A percentile compares a stretch with the other conserved stretches of the same genome.
These are phyloP conservation scores for Dactylorhiza incarnata DNA, from an alignment of 106 monocot species.

Conservation along the genomic window DNA sequence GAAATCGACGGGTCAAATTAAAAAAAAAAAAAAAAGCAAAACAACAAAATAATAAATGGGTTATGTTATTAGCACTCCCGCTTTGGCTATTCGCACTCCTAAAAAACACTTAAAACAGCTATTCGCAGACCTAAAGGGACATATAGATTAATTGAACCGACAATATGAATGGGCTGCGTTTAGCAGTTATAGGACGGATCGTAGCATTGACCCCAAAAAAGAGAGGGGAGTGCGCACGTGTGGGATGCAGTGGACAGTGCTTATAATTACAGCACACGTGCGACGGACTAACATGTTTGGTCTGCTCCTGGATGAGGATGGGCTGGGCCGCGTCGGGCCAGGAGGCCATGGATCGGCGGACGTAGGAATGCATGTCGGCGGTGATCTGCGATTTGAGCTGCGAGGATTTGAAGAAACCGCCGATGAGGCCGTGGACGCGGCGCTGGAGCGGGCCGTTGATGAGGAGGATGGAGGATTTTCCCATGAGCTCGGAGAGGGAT, in stretches of 20 bases:
- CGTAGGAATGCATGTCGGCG: conserved; percentile 44
- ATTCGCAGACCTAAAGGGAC: too few relatives aligned
- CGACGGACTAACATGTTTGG: conserved; percentile 55
- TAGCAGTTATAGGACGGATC: too few relatives aligned
- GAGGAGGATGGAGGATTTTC: conserved; percentile 74
- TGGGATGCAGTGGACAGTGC: background rate
- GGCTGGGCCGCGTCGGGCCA: conserved; percentile 47
- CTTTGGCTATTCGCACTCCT: too few relatives aligned
- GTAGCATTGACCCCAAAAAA: too few relatives aligned
- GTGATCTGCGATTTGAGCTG: conserved; percentile 61
- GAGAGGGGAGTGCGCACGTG: conserved; percentile 36
- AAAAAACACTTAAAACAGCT: too few relatives aligned
- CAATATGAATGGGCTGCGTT: too few relatives aligned
- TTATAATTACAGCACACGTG: conserved; percentile 2
- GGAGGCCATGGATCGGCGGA: conserved; percentile 23
- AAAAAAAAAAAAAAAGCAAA: too few relatives aligned
- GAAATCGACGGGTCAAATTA: background rate
- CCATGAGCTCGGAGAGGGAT: conserved; percentile 82
- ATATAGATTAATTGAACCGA: too few relatives aligned
- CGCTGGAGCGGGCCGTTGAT: conserved; percentile 66
- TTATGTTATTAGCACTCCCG: too few relatives aligned
- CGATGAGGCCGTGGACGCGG: conserved; percentile 78
- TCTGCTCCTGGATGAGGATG: conserved; percentile 59
- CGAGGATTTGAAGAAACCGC: conserved; percentile 74
- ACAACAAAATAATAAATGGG: background rate